Percentiles rank a stretch among this genome's conserved stretches.
Conservation (phyloP, 1,139 yeast genomes). For the Candida buenavistaensis region DNA sequence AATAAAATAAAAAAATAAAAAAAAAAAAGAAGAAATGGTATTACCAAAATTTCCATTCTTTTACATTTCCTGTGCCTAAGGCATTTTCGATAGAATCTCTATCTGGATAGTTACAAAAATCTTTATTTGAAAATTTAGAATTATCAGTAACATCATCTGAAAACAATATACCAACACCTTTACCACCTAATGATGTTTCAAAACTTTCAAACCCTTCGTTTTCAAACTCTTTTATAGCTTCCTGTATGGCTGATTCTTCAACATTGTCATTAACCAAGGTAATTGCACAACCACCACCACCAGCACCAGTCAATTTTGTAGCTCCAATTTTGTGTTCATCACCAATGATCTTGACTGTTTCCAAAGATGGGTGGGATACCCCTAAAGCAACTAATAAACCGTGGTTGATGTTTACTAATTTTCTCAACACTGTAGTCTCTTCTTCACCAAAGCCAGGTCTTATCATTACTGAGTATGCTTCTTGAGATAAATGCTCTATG, state of each 20-base stretch:
- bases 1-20: conserved; percentile 3
- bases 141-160: conserved; percentile 19
- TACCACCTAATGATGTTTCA: conserved; percentile 83
- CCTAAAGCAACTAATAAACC: conserved; percentile 85
- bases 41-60: conserved; percentile 65
- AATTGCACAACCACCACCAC: conserved; percentile 99
- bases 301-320: conserved; percentile 96
- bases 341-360: conserved; percentile 62
- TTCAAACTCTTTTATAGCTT: conserved; percentile 38
- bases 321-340: conserved; percentile 70
- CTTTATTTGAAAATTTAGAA: conserved; percentile 17
- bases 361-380: conserved; percentile 89
- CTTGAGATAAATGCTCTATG: conserved; percentile 65
- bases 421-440: conserved; percentile 50
- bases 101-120: conserved; percentile 35
- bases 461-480: conserved; percentile 64
- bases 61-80: conserved; percentile 41
- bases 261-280: conserved; percentile 66
- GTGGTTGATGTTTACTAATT: conserved; percentile 81
- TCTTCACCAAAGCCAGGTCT: conserved; percentile 49
- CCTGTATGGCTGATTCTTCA: conserved; percentile 26
- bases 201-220: conserved; percentile 70
- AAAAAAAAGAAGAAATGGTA: conserved; percentile 1
- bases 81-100: conserved; percentile 49
- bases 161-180: conserved; percentile 68